A percentile compares a stretch with the other conserved stretches of the same genome.
Conservation (phyloP, 305 asterid genomes). For the Salvia sclarea region DNA sequence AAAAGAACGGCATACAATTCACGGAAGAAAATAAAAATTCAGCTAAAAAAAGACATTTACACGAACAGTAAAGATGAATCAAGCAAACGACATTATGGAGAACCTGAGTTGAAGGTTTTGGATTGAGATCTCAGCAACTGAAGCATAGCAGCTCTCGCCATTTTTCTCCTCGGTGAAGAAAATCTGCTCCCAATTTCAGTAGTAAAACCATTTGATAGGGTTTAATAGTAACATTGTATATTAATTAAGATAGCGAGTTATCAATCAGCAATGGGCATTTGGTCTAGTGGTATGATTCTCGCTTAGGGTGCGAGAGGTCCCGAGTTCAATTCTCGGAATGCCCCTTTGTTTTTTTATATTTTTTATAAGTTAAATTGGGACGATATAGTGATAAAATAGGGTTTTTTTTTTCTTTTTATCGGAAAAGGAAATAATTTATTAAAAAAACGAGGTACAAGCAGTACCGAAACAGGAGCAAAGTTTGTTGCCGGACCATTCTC, state of each 20-base stretch:
- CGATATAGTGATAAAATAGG: too few species aligned
- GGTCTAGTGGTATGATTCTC: conserved; percentile 29
- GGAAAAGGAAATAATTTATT: too few species aligned
- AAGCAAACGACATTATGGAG: neutral
- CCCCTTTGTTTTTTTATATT: conserved; percentile 35
- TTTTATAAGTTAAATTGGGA: too few species aligned
- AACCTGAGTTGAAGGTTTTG: conserved; percentile 38
- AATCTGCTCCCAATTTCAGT: neutral
- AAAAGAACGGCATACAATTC: neutral
- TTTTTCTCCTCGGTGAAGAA: conserved; percentile 12
- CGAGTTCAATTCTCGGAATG: conserved; percentile 95
- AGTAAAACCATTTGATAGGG: conserved; percentile 22
- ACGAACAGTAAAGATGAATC: neutral
- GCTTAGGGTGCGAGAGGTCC: conserved; percentile 60
- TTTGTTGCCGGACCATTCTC: too few species aligned
- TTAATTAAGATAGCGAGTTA: too few species aligned
- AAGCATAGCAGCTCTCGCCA: conserved; percentile 44
- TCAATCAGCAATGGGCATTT: neutral
- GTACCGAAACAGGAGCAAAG: too few species aligned
- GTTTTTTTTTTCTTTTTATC: too few species aligned
- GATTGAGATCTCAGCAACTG: conserved; percentile 45
- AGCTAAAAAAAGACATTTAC: neutral
- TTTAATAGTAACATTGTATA: neutral
- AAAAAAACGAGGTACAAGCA: too few species aligned
- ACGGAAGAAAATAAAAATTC: neutral